Conservation (phyloP, 2,329 filamentous ascomycete genomes). For the Bipolaris oryzae region DNA sequence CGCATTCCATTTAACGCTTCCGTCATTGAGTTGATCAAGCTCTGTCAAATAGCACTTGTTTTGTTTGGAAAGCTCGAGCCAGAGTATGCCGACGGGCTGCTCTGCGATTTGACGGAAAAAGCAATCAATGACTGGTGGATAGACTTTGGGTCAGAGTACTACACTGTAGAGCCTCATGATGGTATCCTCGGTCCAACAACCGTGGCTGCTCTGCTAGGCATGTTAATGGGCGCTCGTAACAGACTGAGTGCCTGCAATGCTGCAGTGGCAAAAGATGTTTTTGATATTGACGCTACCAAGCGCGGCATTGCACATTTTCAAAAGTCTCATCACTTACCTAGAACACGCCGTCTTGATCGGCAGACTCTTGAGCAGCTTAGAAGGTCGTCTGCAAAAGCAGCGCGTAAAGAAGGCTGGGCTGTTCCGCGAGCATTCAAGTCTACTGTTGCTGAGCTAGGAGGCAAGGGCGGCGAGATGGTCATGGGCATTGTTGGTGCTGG, state of each 20-base stretch:
- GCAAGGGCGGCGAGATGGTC: constrained; percentile 91
- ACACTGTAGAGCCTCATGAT: constrained; percentile 90
- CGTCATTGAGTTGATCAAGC: constrained; percentile 85
- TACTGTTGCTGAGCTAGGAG: constrained; percentile 89
- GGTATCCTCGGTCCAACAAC: constrained; percentile 92
- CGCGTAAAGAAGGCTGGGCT: constrained; percentile 86
- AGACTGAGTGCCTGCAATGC: constrained; percentile 83
- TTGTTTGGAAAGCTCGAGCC: constrained; percentile 87
- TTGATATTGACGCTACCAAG: constrained; percentile 82
- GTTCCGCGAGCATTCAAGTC: constrained; percentile 95
- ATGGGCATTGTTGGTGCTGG: constrained; percentile 87
- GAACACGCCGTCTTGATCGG: constrained; percentile 79
- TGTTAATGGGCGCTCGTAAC: constrained; percentile 88
- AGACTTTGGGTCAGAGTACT: constrained; percentile 88
- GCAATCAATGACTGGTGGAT: constrained; percentile 96
- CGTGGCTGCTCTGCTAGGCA: constrained; percentile 83
- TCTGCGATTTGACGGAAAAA: constrained; percentile 91
- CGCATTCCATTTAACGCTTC: constrained; percentile 77
- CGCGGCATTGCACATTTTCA: constrained; percentile 87
- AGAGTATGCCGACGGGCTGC: constrained; percentile 86
- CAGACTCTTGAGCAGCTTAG: constrained; percentile 83
- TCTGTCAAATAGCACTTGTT: constrained; percentile 87
- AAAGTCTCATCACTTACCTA: constrained; percentile 80
- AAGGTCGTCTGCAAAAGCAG: constrained; percentile 84
- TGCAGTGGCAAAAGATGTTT: constrained; percentile 86